phyloP scores from a whole-genome alignment of 371 early-diverging fungal species.

The Mucor mucedo region DNA sequence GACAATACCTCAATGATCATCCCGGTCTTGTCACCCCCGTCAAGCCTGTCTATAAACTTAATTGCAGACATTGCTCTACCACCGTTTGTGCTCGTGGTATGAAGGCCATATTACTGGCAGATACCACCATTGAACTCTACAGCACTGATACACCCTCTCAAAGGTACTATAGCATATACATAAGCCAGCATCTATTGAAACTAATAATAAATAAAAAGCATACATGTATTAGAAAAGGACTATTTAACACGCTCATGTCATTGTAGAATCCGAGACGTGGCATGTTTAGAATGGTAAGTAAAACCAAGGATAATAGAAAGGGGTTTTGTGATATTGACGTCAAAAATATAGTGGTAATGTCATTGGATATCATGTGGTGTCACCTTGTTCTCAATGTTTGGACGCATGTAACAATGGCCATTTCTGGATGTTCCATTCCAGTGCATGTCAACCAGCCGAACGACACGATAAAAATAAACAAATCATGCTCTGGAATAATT shows the following conservation, averaged over 20 bases:
- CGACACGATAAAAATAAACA: constrained; percentile 46
- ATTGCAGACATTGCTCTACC: constrained; percentile 44
- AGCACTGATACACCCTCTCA: constrained; percentile 89
- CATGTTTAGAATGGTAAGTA: constrained; percentile 88
- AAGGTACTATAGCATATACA: constrained; percentile 55
- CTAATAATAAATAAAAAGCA: constrained; percentile 43
- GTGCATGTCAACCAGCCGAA: constrained; percentile 68
- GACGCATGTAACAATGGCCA: constrained; percentile 96
- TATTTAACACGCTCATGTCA: constrained; percentile 92
- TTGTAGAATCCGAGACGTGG: constrained; percentile 93
- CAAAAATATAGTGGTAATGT: constrained; percentile 78
- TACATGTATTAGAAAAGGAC: constrained; percentile 89
- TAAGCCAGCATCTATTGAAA: not conserved
- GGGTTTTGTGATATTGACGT: too few species aligned
- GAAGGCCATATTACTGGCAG: constrained; percentile 91
- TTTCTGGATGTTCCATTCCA: constrained; percentile 97
- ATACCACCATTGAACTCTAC: constrained; percentile 81
- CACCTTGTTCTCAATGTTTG: constrained; percentile 92
- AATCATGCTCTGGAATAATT: constrained; percentile 52
- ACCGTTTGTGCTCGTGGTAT: constrained; percentile 79
- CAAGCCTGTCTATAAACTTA: constrained; percentile 46
- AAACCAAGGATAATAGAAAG: not conserved
- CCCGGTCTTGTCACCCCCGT: constrained; percentile 26
- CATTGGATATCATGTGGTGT: constrained; percentile 95
- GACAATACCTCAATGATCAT: constrained; percentile 1